A percentile compares a stretch with the other conserved stretches of the same genome.
Evolutionary conservation across 169 alveolate genomes (phyloP).

Genomic region (Perkinsus marinus): DNA sequence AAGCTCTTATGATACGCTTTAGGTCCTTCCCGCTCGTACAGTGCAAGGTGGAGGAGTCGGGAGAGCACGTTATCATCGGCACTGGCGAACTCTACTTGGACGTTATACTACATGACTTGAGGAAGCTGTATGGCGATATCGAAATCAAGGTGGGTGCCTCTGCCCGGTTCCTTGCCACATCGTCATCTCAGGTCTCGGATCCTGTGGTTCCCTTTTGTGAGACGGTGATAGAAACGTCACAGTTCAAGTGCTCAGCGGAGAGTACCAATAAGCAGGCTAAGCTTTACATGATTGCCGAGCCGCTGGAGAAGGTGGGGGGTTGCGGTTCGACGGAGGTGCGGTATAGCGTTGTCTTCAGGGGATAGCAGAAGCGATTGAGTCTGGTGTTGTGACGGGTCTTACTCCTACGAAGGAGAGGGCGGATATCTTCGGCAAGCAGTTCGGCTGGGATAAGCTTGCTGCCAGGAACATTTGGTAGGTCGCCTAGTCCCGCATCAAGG

Average conservation of each 20-base stretch:
- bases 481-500: neutral
- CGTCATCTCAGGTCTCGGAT: slow-evolving; percentile 23
- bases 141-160: slow-evolving; percentile 94
- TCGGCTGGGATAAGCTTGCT: slow-evolving; percentile 89
- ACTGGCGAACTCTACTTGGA: slow-evolving; percentile 97
- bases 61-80: slow-evolving; percentile 93
- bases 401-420: neutral
- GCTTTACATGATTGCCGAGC: slow-evolving; percentile 82
- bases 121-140: slow-evolving; percentile 89
- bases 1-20: neutral
- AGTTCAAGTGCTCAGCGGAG: slow-evolving; percentile 84
- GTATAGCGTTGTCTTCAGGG: slow-evolving; percentile 36
- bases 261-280: slow-evolving; percentile 87
- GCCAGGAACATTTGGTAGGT: slow-evolving; percentile 81
- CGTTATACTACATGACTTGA: slow-evolving; percentile 89
- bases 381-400: slow-evolving; percentile 41
- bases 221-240: slow-evolving; percentile 87
- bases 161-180: neutral
- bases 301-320: slow-evolving; percentile 75
- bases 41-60: slow-evolving; percentile 88
- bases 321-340: no score
- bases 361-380: slow-evolving; percentile 63
- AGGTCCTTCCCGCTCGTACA: neutral
- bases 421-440: slow-evolving; percentile 46
- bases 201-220: slow-evolving; percentile 84